A percentile compares a stretch with the other conserved stretches of the same genome.
Conservation (phyloP, 176 grass and related monocot species). For the Triticum monococcum region DNA sequence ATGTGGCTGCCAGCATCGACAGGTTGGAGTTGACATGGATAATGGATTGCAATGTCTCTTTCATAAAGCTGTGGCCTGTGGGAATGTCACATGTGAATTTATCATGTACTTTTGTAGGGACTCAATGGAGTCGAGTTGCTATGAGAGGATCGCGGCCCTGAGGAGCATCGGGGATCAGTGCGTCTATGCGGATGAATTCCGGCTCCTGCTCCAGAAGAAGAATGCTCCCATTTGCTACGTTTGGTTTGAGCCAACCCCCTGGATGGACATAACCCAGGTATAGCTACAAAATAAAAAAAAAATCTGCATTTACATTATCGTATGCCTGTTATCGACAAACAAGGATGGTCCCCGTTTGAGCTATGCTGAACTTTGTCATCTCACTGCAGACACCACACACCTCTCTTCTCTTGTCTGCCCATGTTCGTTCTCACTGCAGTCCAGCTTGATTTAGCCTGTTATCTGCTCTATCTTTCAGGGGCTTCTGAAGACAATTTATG, state of each 20-base stretch:
- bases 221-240: not conserved
- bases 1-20: not conserved
- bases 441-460: no score
- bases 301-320: not conserved
- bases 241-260: not conserved
- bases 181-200: not conserved
- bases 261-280: not conserved
- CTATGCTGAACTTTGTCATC: no score
- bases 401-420: no score
- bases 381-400: no score
- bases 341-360: not conserved
- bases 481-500: not conserved
- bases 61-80: not conserved
- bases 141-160: not conserved
- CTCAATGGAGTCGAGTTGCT: not conserved
- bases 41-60: not conserved
- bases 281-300: not conserved
- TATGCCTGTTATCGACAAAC: not conserved
- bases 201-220: not conserved
- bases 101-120: not conserved
- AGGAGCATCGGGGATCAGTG: not conserved
- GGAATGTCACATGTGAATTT: not conserved
- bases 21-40: not conserved
- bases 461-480: not conserved
- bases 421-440: no score